These are phyloP conservation scores for Vitis rotundifolia DNA, from an alignment of 164 flowering plant species.

Conservation along the genomic window DNA sequence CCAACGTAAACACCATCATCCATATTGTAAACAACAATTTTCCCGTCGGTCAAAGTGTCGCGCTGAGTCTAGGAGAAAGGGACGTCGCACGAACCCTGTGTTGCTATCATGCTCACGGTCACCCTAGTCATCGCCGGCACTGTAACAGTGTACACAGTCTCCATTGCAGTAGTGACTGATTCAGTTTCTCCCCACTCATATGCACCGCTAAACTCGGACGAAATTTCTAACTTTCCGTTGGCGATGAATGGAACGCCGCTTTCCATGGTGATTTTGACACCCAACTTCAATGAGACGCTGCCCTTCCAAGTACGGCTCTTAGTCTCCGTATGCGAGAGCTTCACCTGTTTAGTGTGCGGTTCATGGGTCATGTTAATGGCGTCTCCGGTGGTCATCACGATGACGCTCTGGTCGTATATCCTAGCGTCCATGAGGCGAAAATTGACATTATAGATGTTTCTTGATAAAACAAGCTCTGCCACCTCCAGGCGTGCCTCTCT, in stretches of 20 bases:
- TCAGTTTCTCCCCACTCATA: constrained; percentile 11
- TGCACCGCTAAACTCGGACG: not conserved
- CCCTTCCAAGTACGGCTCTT: constrained; percentile 5
- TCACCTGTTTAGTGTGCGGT: not conserved
- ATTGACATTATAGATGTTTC: not conserved
- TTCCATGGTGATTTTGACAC: not conserved
- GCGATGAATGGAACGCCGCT: constrained; percentile 2
- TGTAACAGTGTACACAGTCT: not conserved
- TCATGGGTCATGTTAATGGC: constrained; percentile 2
- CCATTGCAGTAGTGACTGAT: not conserved
- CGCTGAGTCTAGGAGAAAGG: constrained; percentile 21
- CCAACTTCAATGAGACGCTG: not conserved
- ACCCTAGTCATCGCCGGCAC: constrained; percentile 16
- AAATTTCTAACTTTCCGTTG: not conserved
- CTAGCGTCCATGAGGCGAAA: not conserved
- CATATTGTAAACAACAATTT: no score
- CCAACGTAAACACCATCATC: constrained; percentile 17
- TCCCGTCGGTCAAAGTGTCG: constrained; percentile 6
- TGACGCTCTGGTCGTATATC: no score
- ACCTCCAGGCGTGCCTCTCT: constrained; percentile 2
- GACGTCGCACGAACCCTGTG: constrained; percentile 12
- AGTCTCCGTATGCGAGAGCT: not conserved
- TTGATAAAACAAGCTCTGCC: constrained; percentile 7
- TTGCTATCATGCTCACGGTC: constrained; percentile 5
- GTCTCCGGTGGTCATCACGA: not conserved